Percentiles rank a stretch among this genome's conserved stretches.
phyloP scores from a whole-genome alignment of 1,139 yeast genomes.

The Pichia sp. region DNA sequence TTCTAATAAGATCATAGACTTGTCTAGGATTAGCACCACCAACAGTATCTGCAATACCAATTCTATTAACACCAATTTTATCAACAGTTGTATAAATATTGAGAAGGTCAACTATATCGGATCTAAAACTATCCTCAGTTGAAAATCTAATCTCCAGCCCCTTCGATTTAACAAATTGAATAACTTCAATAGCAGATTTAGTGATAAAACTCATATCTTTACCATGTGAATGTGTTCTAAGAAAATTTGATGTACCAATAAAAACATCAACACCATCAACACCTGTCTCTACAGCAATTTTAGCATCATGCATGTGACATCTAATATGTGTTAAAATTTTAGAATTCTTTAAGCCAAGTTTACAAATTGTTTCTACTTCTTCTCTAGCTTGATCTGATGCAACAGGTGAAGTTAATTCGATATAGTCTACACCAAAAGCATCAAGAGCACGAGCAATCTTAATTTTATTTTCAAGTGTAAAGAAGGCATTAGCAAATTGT shows the following conservation, averaged over 20 bases:
- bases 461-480: slow-evolving; percentile 46
- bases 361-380: slow-evolving; percentile 54
- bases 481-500: slow-evolving; percentile 54
- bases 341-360: slow-evolving; percentile 44
- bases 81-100: slow-evolving; percentile 52
- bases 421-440: slow-evolving; percentile 54
- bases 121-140: slow-evolving; percentile 52
- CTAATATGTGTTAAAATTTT: slow-evolving; percentile 52
- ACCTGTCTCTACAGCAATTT: slow-evolving; percentile 52
- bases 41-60: slow-evolving; percentile 56
- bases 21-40: slow-evolving; percentile 59
- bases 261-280: slow-evolving; percentile 57
- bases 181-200: slow-evolving; percentile 47
- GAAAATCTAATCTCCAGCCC: slow-evolving; percentile 52
- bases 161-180: slow-evolving; percentile 50
- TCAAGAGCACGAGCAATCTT: slow-evolving; percentile 52
- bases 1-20: slow-evolving; percentile 51
- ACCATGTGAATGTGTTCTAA: slow-evolving; percentile 47
- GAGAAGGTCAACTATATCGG: slow-evolving; percentile 50
- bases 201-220: slow-evolving; percentile 51
- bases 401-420: slow-evolving; percentile 52
- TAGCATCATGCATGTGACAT: slow-evolving; percentile 56
- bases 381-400: slow-evolving; percentile 49
- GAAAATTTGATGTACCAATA: slow-evolving; percentile 50
- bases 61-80: slow-evolving; percentile 52